Conservation (phyloP, 352 stramenopile genomes). For the Stramenopiles sp. region DNA sequence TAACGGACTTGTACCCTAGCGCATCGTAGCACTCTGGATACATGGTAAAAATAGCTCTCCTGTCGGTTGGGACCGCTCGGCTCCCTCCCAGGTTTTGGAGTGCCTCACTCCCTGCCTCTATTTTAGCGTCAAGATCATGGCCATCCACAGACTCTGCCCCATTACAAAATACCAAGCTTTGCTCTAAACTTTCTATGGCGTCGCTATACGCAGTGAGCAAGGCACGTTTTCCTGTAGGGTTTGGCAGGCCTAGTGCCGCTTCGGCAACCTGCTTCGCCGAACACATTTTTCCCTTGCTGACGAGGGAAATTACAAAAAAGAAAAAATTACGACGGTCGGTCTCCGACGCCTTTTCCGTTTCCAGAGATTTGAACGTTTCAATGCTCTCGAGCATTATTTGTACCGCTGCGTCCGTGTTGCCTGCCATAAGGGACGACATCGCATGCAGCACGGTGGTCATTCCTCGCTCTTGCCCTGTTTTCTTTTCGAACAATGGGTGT, state of each 20-base stretch:
- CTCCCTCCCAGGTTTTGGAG: neutral
- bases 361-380: neutral
- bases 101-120: neutral
- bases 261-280: neutral
- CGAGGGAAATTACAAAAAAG: neutral
- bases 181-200: neutral
- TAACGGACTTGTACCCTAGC: neutral
- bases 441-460: neutral
- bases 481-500: constrained; percentile 5
- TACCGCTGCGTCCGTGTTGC: neutral
- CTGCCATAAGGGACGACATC: neutral
- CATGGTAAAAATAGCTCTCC: neutral
- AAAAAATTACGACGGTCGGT: neutral
- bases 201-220: neutral
- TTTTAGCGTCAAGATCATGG: neutral
- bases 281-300: neutral
- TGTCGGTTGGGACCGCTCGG: neutral
- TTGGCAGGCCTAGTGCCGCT: neutral
- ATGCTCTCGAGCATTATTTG: neutral
- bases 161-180: neutral
- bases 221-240: neutral
- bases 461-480: neutral
- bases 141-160: neutral
- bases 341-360: neutral
- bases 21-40: neutral